A percentile compares a stretch with the other conserved stretches of the same genome.
Conservation (phyloP, 225 moss, liverwort and hornwort genomes). For the Marchantia polymorpha region DNA sequence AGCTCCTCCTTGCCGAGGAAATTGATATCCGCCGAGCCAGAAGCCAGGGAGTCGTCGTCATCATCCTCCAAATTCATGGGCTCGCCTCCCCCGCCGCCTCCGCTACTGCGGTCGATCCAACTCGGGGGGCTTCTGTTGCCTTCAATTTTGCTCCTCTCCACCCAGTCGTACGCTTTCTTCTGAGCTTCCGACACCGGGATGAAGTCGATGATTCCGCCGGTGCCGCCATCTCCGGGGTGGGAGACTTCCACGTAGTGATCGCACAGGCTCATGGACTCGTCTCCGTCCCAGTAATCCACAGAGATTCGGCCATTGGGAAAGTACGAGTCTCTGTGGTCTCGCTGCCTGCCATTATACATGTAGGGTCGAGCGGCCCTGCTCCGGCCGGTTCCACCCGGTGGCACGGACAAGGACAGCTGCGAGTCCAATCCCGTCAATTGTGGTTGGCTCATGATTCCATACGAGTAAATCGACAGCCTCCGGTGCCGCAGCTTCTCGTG, state of each 20-base stretch:
- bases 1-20: constrained; percentile 18
- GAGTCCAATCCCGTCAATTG: constrained; percentile 9
- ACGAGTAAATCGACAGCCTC: constrained; percentile 18
- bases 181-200: constrained; percentile 20
- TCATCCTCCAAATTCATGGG: background rate
- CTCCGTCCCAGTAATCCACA: constrained; percentile 18
- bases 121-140: constrained; percentile 18
- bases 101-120: constrained; percentile 8
- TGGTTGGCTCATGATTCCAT: constrained; percentile 24
- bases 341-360: background rate
- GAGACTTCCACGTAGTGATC: constrained; percentile 30
- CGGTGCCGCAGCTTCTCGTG: constrained; percentile 25
- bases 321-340: background rate
- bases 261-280: constrained; percentile 10
- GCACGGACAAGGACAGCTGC: background rate
- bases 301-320: background rate
- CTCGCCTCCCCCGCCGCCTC: background rate
- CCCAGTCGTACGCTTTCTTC: constrained; percentile 16
- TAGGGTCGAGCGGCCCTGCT: constrained; percentile 1
- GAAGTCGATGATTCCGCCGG: constrained; percentile 15
- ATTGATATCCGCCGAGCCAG: background rate
- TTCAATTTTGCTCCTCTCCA: constrained; percentile 8
- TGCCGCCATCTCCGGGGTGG: background rate
- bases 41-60: background rate
- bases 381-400: background rate